Evolutionary conservation across 495 filamentous ascomycete genomes (phyloP), one percentile per base, ranked within the genome.

Genomic region (Aspergillus haitiensis): DNA sequence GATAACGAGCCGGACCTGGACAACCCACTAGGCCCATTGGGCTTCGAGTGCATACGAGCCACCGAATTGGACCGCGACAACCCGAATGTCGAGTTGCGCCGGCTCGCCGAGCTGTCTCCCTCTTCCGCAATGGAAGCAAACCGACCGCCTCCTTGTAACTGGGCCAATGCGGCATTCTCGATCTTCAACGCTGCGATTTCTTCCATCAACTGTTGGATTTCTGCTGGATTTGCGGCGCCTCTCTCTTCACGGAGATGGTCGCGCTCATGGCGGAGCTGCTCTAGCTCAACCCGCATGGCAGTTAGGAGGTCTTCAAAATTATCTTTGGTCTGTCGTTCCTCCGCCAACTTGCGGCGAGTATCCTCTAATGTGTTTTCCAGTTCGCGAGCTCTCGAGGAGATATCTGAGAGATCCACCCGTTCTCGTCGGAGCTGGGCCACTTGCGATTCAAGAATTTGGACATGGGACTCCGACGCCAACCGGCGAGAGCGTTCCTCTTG

Each of bases 291-390:
- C 59, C 88, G 87, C 66, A 98, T 84, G 21, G 90, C 94, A 9
- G 85, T 85, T 34, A 97, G 79, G 40, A 98, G 79, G 69, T 96
- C 93, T 70, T 97, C 92, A 67, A 97, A 94, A 64, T 94, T 98
- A 69, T 91, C 90, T 68, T 96, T 97, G 59, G 88, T 84, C 69
- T 90, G 85, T 34, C 90, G 82, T 73, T 98, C 95, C 67, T 97
- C 92, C 4, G 82, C 79, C 15, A 98, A 80, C 66, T 89, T 88
- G 59, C 94, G 84, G 50, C 88, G 84, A 52, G 91, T 80, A 59
- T 92, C 89, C 58, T 97, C 91, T 52, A 97, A 81, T 5, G 84
- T 82, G 55, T 67, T 77, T 71, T 98, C 93, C 12, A 98, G 78
- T 67, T 96, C 90, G 63, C 82, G 84, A 10, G 72, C 72, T 59